phyloP scores from a whole-genome alignment of 2,329 filamentous ascomycete genomes.

The Exophiala alcalophila region DNA sequence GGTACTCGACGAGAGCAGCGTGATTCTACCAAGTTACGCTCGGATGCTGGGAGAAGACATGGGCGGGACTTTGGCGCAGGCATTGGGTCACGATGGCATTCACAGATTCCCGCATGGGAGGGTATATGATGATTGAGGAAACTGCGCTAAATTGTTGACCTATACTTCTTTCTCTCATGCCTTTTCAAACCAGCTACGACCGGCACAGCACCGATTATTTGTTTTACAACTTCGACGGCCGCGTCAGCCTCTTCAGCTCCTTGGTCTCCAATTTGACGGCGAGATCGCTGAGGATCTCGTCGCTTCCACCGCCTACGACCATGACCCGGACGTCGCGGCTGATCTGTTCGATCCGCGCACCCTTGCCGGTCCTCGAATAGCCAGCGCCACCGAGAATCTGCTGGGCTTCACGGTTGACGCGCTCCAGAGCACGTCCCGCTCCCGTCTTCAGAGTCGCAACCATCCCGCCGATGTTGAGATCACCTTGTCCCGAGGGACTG shows the following conservation, averaged over 20 bases:
- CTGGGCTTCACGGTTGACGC: conserved; percentile 14
- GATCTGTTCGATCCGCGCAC: conserved; percentile 20
- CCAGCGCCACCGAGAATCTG: conserved; percentile 24
- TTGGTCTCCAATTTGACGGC: conserved; percentile 19
- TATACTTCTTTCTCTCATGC: too few relatives aligned
- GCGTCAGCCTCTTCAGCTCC: conserved; percentile 46
- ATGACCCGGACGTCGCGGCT: conserved; percentile 11
- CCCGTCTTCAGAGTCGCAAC: conserved; percentile 33
- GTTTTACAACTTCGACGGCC: too few relatives aligned
- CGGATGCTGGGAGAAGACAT: conserved; percentile 16
- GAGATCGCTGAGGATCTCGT: conserved; percentile 23
- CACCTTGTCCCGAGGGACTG: background rate
- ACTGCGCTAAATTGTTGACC: too few relatives aligned
- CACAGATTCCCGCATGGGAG: background rate
- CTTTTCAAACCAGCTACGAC: too few relatives aligned
- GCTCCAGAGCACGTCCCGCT: conserved; percentile 15
- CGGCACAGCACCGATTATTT: too few relatives aligned
- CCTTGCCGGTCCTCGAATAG: conserved; percentile 19
- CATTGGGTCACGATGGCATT: conserved; percentile 3
- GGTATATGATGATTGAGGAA: too few relatives aligned
- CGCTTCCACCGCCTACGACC: conserved; percentile 20
- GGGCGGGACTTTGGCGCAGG: conserved; percentile 8
- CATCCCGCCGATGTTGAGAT: conserved; percentile 35
- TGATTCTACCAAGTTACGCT: conserved; percentile 7
- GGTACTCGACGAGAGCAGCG: background rate